phyloP scores from a whole-genome alignment of 768 basidiomycete genomes.

The Pluteus cervinus region DNA sequence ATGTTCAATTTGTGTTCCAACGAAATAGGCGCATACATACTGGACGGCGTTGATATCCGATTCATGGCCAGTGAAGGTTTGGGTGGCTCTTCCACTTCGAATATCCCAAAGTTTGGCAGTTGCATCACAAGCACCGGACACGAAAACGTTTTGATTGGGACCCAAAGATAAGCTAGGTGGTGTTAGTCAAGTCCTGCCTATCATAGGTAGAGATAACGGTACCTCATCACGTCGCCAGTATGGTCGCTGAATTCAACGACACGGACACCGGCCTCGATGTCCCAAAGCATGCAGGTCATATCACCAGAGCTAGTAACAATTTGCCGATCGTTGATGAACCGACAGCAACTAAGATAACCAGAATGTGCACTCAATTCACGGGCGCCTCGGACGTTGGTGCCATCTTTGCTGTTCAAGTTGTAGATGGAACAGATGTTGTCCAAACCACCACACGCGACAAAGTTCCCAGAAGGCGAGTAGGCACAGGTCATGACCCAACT shows the following conservation, averaged over 20 bases:
- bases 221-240: slow-evolving; percentile 99
- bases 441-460: slow-evolving; percentile 96
- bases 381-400: slow-evolving; percentile 78
- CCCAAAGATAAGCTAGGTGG: slow-evolving; percentile 78
- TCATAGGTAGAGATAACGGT: slow-evolving; percentile 15
- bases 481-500: slow-evolving; percentile 99
- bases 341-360: slow-evolving; percentile 96
- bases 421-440: slow-evolving; percentile 99
- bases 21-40: slow-evolving; percentile 52
- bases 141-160: slow-evolving; percentile 90
- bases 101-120: slow-evolving; percentile 99
- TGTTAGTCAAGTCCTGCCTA: slow-evolving; percentile 7
- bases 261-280: slow-evolving; percentile 94
- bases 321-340: slow-evolving; percentile 98
- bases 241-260: slow-evolving; percentile 99
- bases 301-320: slow-evolving; percentile 97
- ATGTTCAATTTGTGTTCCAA: slow-evolving; percentile 10
- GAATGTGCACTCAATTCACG: slow-evolving; percentile 96
- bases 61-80: slow-evolving; percentile 98
- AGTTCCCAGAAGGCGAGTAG: slow-evolving; percentile 94
- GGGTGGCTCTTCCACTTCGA: slow-evolving; percentile 92
- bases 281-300: slow-evolving; percentile 99
- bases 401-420: slow-evolving; percentile 81
- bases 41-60: slow-evolving; percentile 99
- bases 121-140: slow-evolving; percentile 98